Evolutionary conservation across 2,329 filamentous ascomycete genomes (phyloP).

Genomic region (Zalaria obscura): DNA sequence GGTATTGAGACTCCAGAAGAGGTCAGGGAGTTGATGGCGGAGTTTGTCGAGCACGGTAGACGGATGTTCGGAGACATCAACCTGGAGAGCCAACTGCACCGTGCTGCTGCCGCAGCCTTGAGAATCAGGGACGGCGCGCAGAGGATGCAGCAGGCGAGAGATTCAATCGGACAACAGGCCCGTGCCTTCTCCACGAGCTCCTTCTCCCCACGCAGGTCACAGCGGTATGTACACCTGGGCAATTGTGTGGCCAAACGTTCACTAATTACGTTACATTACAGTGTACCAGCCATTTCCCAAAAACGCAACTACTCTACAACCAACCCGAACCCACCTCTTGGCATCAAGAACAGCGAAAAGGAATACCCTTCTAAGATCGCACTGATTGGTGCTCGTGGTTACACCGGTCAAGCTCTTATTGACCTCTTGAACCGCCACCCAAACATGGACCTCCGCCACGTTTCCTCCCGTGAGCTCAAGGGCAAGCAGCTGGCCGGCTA

Average conservation of each 20-base stretch:
- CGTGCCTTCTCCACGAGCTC: constrained; percentile 53
- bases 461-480: constrained; percentile 82
- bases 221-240: neutral
- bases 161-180: constrained; percentile 36
- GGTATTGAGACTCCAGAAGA: constrained; percentile 71
- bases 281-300: constrained; percentile 5
- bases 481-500: constrained; percentile 84
- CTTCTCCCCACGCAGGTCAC: constrained; percentile 9
- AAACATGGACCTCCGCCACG: constrained; percentile 76
- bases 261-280: constrained; percentile 2
- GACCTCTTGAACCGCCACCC: constrained; percentile 77
- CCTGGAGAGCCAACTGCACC: constrained; percentile 70
- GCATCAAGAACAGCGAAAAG: constrained; percentile 77
- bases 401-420: constrained; percentile 85
- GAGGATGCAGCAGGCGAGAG: constrained; percentile 23
- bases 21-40: constrained; percentile 68
- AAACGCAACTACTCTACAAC: constrained; percentile 46
- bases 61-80: constrained; percentile 84
- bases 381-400: constrained; percentile 82
- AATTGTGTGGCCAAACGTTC: too few species aligned
- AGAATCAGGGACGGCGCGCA: constrained; percentile 36
- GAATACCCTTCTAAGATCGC: constrained; percentile 64
- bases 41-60: constrained; percentile 70
- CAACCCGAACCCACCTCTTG: constrained; percentile 82
- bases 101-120: constrained; percentile 58